Evolutionary conservation across 2,329 filamentous ascomycete species (phyloP).

Genomic region (Mollisiaceae sp.): DNA sequence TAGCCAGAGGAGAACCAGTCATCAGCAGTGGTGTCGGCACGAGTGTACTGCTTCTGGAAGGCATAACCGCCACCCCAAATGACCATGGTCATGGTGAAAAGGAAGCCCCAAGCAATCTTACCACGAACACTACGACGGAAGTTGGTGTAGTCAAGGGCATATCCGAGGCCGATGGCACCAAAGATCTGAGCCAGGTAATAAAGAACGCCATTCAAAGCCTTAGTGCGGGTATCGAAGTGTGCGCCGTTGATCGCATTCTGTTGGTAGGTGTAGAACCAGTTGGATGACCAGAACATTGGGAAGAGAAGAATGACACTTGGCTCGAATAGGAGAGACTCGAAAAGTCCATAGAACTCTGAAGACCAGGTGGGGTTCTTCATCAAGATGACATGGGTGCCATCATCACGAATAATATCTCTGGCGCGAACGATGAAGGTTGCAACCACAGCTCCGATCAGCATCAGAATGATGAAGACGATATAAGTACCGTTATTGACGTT

Average conservation of each 20-base stretch:
- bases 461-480: constrained; percentile 85
- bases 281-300: constrained; percentile 81
- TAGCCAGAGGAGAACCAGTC: constrained; percentile 73
- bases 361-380: constrained; percentile 92
- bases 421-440: constrained; percentile 74
- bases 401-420: constrained; percentile 72
- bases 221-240: constrained; percentile 75
- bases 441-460: constrained; percentile 71
- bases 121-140: constrained; percentile 71
- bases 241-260: constrained; percentile 75
- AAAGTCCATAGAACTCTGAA: constrained; percentile 77
- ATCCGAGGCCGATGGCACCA: constrained; percentile 75
- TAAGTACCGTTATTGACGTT: constrained; percentile 79
- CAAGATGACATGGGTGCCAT: constrained; percentile 80
- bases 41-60: constrained; percentile 71
- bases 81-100: constrained; percentile 74
- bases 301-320: constrained; percentile 79
- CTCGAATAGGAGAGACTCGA: constrained; percentile 71
- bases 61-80: constrained; percentile 86
- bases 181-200: constrained; percentile 82
- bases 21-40: constrained; percentile 43
- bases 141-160: constrained; percentile 65
- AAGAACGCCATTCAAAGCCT: constrained; percentile 75
- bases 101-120: constrained; percentile 63
- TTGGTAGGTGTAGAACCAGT: constrained; percentile 82